These are phyloP conservation scores for Boechera stricta DNA, from an alignment of 345 rosid species.

Conservation along the genomic window DNA sequence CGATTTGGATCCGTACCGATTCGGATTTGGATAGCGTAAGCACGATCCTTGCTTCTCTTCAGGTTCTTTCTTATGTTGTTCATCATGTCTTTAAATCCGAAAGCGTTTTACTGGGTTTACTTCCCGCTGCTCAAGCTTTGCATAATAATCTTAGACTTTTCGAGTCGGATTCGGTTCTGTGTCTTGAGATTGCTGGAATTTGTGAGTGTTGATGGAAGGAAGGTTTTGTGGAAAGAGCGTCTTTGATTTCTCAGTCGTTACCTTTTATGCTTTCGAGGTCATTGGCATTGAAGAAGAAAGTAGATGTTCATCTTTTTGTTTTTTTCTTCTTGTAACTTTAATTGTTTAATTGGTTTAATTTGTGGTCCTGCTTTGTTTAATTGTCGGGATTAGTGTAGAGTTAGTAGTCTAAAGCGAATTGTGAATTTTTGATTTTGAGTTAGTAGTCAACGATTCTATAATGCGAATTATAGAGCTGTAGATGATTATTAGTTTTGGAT, in stretches of 20 bases:
- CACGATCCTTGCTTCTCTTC: constrained; percentile 47
- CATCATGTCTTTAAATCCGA: constrained; percentile 59
- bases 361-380: too few relatives aligned
- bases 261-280: constrained; percentile 83
- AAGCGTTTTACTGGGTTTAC: constrained; percentile 55
- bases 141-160: constrained; percentile 71
- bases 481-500: too few relatives aligned
- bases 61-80: constrained; percentile 51
- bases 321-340: too few relatives aligned
- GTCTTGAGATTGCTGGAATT: constrained; percentile 63
- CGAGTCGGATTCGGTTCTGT: constrained; percentile 68
- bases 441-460: too few relatives aligned
- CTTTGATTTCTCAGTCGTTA: constrained; percentile 74
- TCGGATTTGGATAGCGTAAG: constrained; percentile 28
- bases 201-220: constrained; percentile 94
- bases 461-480: too few relatives aligned
- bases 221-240: constrained; percentile 56
- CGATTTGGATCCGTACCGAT: constrained; percentile 24
- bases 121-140: constrained; percentile 63
- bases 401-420: too few relatives aligned
- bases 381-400: too few relatives aligned
- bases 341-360: too few relatives aligned
- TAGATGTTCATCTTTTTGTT: constrained; percentile 57
- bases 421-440: too few relatives aligned
- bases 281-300: constrained; percentile 79